Evolutionary conservation across 2,329 filamentous ascomycete genomes (phyloP).

Genomic region (Elsinoe arachidis): DNA sequence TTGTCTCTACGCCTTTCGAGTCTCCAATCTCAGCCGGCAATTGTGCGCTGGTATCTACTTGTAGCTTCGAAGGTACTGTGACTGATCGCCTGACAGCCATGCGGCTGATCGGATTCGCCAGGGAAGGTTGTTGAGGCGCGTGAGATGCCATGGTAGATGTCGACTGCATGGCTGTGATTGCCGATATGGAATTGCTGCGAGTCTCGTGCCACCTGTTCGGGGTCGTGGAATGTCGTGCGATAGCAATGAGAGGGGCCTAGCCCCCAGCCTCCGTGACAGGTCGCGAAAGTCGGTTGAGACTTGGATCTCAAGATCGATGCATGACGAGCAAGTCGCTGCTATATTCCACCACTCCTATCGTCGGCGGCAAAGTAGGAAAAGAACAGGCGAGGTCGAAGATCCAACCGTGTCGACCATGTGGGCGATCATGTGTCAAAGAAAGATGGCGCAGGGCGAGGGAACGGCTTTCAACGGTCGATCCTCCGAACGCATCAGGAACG

Average conservation of each 20-base stretch:
- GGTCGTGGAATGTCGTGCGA: conserved; percentile 3
- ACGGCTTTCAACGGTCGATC: conserved; percentile 9
- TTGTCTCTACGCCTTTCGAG: conserved; percentile 51
- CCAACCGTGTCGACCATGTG: not conserved
- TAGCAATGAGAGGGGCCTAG: not conserved
- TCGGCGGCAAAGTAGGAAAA: not conserved
- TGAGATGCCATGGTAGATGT: conserved; percentile 1
- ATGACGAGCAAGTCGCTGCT: not conserved
- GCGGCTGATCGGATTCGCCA: conserved; percentile 18
- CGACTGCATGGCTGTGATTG: not conserved
- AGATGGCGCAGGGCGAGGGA: conserved; percentile 10
- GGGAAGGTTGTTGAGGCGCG: not conserved
- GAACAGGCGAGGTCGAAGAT: not conserved
- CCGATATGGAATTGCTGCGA: not conserved
- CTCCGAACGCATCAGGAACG: not conserved
- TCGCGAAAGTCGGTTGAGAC: not conserved
- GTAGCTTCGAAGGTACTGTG: conserved; percentile 37
- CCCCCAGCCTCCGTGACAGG: not conserved
- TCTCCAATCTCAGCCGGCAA: conserved; percentile 28
- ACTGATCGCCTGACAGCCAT: conserved; percentile 35
- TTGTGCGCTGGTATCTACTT: conserved; percentile 24
- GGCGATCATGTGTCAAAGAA: not conserved
- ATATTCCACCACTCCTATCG: not conserved
- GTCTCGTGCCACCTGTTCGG: not conserved
- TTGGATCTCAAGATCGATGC: not conserved